Conservation (phyloP, 768 basidiomycete genomes). For the Daedaleopsis nitida region DNA sequence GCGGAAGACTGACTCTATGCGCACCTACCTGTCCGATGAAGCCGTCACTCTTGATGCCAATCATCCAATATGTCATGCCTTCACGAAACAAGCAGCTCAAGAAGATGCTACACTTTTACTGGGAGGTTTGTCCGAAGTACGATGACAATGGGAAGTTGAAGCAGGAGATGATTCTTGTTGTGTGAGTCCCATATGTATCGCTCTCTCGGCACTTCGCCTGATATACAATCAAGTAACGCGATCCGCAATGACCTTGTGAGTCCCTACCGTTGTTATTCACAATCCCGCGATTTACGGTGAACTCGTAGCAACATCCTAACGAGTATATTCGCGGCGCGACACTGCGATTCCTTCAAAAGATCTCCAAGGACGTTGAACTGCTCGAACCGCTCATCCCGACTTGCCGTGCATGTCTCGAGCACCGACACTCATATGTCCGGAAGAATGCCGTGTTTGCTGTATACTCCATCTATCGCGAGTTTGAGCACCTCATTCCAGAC, state of each 20-base stretch:
- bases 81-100: constrained; percentile 95
- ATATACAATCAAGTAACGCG: constrained; percentile 66
- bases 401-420: constrained; percentile 92
- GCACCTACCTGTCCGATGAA: constrained; percentile 33
- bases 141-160: constrained; percentile 97
- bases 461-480: constrained; percentile 91
- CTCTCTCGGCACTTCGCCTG: too few species aligned
- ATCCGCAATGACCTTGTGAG: constrained; percentile 95
- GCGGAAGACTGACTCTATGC: not conserved
- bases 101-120: constrained; percentile 94
- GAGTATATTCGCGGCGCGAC: constrained; percentile 99
- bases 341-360: constrained; percentile 94
- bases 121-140: constrained; percentile 97
- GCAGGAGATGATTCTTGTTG: constrained; percentile 99
- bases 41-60: constrained; percentile 95
- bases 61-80: constrained; percentile 98
- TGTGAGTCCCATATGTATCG: constrained; percentile 55
- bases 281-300: not conserved
- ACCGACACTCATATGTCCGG: constrained; percentile 96
- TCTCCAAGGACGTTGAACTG: constrained; percentile 88
- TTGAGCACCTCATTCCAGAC: constrained; percentile 94
- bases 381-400: constrained; percentile 95
- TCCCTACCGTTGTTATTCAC: constrained; percentile 11
- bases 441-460: constrained; percentile 98
- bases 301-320: constrained; percentile 91